phyloP scores from a whole-genome alignment of 352 stramenopile genomes.

The Halophytophthora batemanensis region DNA sequence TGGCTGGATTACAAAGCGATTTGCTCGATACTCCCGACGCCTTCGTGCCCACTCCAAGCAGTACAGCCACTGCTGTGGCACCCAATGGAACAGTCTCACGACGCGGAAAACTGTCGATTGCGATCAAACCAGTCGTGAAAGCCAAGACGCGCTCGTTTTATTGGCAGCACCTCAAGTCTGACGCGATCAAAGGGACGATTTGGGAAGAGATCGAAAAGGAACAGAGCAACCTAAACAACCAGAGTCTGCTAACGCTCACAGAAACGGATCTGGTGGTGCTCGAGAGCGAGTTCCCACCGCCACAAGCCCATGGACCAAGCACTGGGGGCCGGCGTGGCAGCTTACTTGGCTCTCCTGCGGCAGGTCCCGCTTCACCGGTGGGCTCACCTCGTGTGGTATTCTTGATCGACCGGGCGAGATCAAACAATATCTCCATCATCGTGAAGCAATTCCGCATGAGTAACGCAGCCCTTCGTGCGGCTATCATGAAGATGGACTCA shows the following conservation, averaged over 20 bases:
- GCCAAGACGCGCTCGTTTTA: constrained; percentile 67
- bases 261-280: constrained; percentile 49
- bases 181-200: constrained; percentile 68
- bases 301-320: constrained; percentile 32
- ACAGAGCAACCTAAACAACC: constrained; percentile 48
- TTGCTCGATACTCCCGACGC: constrained; percentile 72
- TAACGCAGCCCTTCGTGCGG: constrained; percentile 70
- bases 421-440: constrained; percentile 95
- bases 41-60: constrained; percentile 18
- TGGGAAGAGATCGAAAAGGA: constrained; percentile 77
- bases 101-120: constrained; percentile 49
- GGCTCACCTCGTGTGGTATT: constrained; percentile 65
- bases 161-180: constrained; percentile 65
- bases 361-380: constrained; percentile 42
- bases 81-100: constrained; percentile 17
- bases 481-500: constrained; percentile 81
- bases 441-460: constrained; percentile 95
- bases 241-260: constrained; percentile 39
- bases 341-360: constrained; percentile 37
- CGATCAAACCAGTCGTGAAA: constrained; percentile 62
- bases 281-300: constrained; percentile 63
- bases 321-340: constrained; percentile 39
- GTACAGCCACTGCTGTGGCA: constrained; percentile 5
- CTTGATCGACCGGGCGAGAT: constrained; percentile 63
- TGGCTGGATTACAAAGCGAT: constrained; percentile 54